Base-by-base conservation (phyloP, 2,329 filamentous ascomycete genomes). In the Trichothecium roseum region DNA sequence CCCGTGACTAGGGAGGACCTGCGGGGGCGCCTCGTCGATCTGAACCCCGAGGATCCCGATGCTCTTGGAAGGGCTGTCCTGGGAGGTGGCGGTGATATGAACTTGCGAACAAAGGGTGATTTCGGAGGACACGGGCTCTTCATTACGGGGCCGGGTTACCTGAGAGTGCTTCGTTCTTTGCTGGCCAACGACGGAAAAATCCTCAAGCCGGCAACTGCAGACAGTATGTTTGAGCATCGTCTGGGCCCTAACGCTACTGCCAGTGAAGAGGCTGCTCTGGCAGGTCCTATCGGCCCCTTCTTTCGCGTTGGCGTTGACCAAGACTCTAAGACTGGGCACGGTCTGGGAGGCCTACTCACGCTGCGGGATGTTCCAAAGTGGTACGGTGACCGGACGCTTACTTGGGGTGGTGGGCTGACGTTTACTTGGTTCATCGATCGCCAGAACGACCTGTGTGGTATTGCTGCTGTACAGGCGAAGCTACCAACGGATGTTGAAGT, bases 391-490 rank as follows among this genome's bases (percentile, higher is more conserved):
- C 40, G 49, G 1, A 68, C 64, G 0, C 45, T 68, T 37, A 58
- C 53, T 3, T 68, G 64, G 65, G 64, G 62, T 7, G 67, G 66
- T 3, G 63, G 64, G 0, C 27, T 62, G 42, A 66, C 63, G 1
- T 43, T 67, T 16, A 34, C 55, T 3, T 71, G 66, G 67, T 69
- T 69, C 15, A 53, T 69, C 36, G 66, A 69, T 43, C 62, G 63
- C 1, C 60, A 62, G 50, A 66, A 64, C 40, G 55, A 58, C 12
- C 40, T 69, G 4, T 66, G 62, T 33, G 63, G 59, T 12, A 36
- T 66, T 3, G 56, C 53, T 2, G 63, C 63, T 14, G 18, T 63
- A 2, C 62, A 64, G 38, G 48, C 59, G 5, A 28, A 44, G 12
- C n/a, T 66, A 17, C 62, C 63, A 2, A 16, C 60, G 3, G 44